Percentiles rank a stretch among this genome's conserved stretches.
phyloP scores from a whole-genome alignment of 176 grass and related monocot genomes.

The Oryza meyeriana region DNA sequence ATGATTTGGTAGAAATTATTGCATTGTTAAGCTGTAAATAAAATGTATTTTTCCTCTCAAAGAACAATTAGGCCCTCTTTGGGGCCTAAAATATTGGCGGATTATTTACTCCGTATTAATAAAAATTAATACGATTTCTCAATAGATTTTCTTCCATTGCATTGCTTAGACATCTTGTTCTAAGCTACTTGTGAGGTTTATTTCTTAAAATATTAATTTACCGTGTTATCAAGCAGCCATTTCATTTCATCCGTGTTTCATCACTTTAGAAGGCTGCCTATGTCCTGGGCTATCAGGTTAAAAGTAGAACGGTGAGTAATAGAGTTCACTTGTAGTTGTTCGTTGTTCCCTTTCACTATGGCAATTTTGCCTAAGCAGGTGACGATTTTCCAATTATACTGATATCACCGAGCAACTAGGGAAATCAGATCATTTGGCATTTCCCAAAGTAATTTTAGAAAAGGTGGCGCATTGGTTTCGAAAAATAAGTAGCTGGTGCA shows the following conservation, averaged over 20 bases:
- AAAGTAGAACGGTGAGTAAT: background rate
- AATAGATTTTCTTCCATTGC: too few relatives aligned
- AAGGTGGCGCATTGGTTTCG: background rate
- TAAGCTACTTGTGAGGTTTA: too few relatives aligned
- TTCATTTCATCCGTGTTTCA: too few relatives aligned
- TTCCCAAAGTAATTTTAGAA: background rate
- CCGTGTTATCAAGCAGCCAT: too few relatives aligned
- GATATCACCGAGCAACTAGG: background rate
- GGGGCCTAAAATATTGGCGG: too few relatives aligned
- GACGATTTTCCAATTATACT: background rate
- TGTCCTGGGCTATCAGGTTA: background rate
- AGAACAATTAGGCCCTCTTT: background rate
- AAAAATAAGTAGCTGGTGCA: background rate
- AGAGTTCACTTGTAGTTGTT: background rate
- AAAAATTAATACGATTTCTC: too few relatives aligned
- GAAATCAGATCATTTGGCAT: too few relatives aligned
- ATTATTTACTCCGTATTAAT: too few relatives aligned
- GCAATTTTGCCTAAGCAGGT: background rate
- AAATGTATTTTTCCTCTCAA: background rate
- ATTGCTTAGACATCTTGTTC: too few relatives aligned
- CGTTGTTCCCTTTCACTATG: background rate
- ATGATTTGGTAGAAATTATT: background rate
- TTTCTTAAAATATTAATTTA: too few relatives aligned
- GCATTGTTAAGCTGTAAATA: background rate
- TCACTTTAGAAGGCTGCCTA: too few relatives aligned